Evolutionary conservation across 2,329 filamentous ascomycete species (phyloP).

Genomic region (Trichophyton equinum): DNA sequence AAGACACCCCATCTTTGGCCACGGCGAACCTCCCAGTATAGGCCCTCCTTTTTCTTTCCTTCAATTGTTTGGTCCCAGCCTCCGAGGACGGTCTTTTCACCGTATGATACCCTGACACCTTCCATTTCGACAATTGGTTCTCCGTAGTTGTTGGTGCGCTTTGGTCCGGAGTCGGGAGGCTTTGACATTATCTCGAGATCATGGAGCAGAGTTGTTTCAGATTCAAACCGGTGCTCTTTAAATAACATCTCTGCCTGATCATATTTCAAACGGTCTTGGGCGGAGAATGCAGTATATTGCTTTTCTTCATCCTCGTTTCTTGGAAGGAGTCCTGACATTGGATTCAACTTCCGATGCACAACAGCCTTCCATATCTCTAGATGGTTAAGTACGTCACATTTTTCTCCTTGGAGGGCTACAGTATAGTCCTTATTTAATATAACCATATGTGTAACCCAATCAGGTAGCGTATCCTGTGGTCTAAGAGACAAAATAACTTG

Average conservation of each 20-base stretch:
- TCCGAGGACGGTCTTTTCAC: constrained; percentile 62
- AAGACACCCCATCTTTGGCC: constrained; percentile 88
- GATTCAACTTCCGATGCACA: constrained; percentile 7
- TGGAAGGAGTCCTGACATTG: constrained; percentile 19
- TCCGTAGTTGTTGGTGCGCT: constrained; percentile 27
- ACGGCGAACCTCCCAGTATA: constrained; percentile 70
- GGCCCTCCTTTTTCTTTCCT: constrained; percentile 41
- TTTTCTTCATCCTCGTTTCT: constrained; percentile 8
- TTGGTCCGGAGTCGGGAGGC: neutral
- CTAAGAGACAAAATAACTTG: constrained; percentile 64
- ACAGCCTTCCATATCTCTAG: constrained; percentile 22
- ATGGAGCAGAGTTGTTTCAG: constrained; percentile 6
- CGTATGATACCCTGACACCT: constrained; percentile 71
- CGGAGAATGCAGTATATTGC: constrained; percentile 8
- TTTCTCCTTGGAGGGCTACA: constrained; percentile 53
- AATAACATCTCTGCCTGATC: constrained; percentile 4
- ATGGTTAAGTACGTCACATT: constrained; percentile 44
- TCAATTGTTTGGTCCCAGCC: constrained; percentile 57
- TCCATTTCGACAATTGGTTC: constrained; percentile 76
- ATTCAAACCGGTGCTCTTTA: constrained; percentile 14
- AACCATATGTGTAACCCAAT: constrained; percentile 79
- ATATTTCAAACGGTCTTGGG: constrained; percentile 10
- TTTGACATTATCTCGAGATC: constrained; percentile 7
- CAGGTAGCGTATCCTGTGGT: constrained; percentile 74
- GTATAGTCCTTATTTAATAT: constrained; percentile 57